Evolutionary conservation across 1,284 basidiomycete genomes (phyloP), one percentile per base, ranked within the genome.

Genomic region (Apiotrichum laibachii): DNA sequence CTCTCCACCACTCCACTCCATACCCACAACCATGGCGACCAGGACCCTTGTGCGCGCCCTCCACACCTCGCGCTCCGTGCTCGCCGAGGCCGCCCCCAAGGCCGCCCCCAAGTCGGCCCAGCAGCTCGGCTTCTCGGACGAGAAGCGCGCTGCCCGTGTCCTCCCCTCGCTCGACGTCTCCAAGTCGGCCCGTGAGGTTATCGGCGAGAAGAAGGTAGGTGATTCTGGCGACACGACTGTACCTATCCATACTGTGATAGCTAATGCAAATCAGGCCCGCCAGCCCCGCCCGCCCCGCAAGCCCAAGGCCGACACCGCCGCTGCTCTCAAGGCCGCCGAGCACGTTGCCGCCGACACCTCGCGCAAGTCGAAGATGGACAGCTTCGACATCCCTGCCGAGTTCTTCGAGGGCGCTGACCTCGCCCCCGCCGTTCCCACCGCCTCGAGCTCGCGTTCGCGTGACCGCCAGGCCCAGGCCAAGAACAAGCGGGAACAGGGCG

Each of bases 361-460:
- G 40, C 18, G 33, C 9, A 40, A 26, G 49, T 9, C 40, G 33
- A n/a, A 13, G 11, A 5, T 35, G 9, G 19, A n/a, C 18, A 15
- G 37, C 19, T n/a, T 47, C 40, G 50, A 50, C 11, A 49, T 57
- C 16, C 53, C 60, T 15, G 49, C 34, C 35, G 37, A 50, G 21
- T 50, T 50, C 49, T 57, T 61, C 40, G 60, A 61, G 53, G 53
- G 53, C 34, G 19, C 56, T 39, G 56, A 60, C 34, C 50, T 34
- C 50, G 50, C 43, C 12, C 46, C 19, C 9, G 2, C 37, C 22
- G 34, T 34, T 26, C 19, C 46, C 8, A 37, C 46, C 16, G 42
- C 40, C 15, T 13, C 51, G 31, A 31, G 31, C 31, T 21, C 42
- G 51, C 51, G 51, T n/a, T 22, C 26, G 34, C 53, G 53, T n/a